phyloP scores from a whole-genome alignment of 2,329 filamentous ascomycete species.

The Chaetomiaceae sp. region DNA sequence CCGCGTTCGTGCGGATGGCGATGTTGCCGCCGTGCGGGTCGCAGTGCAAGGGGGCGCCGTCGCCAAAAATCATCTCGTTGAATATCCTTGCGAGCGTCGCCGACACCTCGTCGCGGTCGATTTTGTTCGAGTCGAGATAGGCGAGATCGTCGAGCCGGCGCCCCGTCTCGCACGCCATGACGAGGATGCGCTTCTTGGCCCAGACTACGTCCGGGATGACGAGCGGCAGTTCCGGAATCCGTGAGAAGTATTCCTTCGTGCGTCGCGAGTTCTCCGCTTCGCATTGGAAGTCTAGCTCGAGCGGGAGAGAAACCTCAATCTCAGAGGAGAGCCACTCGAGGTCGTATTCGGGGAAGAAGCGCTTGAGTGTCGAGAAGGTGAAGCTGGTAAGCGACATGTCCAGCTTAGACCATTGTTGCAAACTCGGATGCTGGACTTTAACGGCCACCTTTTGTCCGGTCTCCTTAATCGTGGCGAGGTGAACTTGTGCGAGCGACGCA shows the following conservation, averaged over 20 bases:
- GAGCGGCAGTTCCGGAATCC: slow-evolving; percentile 68
- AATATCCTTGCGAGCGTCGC: slow-evolving; percentile 86
- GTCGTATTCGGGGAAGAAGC: slow-evolving; percentile 96
- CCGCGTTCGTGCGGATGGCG: slow-evolving; percentile 72
- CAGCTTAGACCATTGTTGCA: slow-evolving; percentile 84
- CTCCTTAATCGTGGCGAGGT: slow-evolving; percentile 75
- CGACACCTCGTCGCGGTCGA: slow-evolving; percentile 92
- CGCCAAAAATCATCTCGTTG: slow-evolving; percentile 99
- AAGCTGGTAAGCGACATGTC: slow-evolving; percentile 82
- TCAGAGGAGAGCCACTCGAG: slow-evolving; percentile 91
- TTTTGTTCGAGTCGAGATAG: slow-evolving; percentile 77
- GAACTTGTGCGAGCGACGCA: slow-evolving; percentile 90
- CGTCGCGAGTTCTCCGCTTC: slow-evolving; percentile 80
- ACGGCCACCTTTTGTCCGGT: slow-evolving; percentile 85
- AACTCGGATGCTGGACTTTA: slow-evolving; percentile 87
- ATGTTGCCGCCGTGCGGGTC: slow-evolving; percentile 97
- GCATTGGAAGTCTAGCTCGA: slow-evolving; percentile 82
- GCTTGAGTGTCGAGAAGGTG: slow-evolving; percentile 83
- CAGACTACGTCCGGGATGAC: slow-evolving; percentile 86
- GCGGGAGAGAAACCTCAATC: slow-evolving; percentile 84
- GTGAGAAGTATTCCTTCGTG: slow-evolving; percentile 73
- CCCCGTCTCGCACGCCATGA: slow-evolving; percentile 91
- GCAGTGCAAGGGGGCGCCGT: slow-evolving; percentile 83
- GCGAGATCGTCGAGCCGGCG: slow-evolving; percentile 81
- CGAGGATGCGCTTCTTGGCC: slow-evolving; percentile 81